A percentile compares a stretch with the other conserved stretches of the same genome.
These are phyloP conservation scores for Akanthomyces uredinophilus DNA, from an alignment of 2,329 filamentous ascomycete species.

Conservation along the genomic window DNA sequence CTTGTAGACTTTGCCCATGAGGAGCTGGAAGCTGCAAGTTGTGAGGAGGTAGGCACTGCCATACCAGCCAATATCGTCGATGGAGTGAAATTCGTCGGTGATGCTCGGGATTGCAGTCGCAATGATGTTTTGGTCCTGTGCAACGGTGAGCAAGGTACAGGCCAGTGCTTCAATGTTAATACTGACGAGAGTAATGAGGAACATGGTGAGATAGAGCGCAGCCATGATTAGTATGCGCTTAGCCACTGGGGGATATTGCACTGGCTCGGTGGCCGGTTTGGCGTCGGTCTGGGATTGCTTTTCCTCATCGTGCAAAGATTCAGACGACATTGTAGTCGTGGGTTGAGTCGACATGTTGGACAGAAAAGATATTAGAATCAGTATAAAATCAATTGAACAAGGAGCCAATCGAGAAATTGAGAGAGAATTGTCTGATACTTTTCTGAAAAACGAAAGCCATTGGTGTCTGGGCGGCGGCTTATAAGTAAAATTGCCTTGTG, in stretches of 20 bases:
- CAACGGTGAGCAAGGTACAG: not conserved
- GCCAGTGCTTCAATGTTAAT: not conserved
- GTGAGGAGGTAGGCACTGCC: slow-evolving; percentile 41
- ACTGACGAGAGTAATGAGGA: slow-evolving; percentile 41
- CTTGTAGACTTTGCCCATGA: slow-evolving; percentile 47
- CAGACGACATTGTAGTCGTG: not conserved
- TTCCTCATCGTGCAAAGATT: not conserved
- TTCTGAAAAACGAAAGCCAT: not conserved
- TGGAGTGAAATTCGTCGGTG: slow-evolving; percentile 30
- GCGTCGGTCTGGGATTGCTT: not conserved
- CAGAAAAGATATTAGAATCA: not conserved
- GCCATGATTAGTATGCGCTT: not conserved
- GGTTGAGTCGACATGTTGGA: not conserved
- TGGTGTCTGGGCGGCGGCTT: not conserved
- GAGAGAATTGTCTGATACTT: too few relatives aligned
- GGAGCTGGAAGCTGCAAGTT: slow-evolving; percentile 42
- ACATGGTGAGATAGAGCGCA: slow-evolving; percentile 26
- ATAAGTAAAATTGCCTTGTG: not conserved
- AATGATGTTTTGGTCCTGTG: slow-evolving; percentile 33
- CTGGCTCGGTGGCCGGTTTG: not conserved
- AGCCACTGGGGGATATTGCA: not conserved
- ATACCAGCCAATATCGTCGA: slow-evolving; percentile 43
- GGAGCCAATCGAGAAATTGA: too few relatives aligned
- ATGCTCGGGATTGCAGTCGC: slow-evolving; percentile 34
- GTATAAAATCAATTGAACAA: too few relatives aligned